phyloP scores from a whole-genome alignment of 2,329 filamentous ascomycete genomes.

The Achaetomium macrosporum region DNA sequence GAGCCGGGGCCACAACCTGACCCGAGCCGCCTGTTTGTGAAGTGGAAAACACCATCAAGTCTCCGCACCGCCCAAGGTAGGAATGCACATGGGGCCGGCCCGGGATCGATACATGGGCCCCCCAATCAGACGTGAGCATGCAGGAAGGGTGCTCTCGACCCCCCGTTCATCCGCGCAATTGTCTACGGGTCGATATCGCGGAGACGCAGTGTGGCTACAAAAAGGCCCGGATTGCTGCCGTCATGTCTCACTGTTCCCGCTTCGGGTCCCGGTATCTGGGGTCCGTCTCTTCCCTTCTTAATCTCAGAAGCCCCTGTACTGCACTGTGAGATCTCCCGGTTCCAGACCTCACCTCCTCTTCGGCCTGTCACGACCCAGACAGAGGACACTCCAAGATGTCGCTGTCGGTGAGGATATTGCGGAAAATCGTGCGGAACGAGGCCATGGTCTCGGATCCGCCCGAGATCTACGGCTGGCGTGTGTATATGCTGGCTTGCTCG shows the following conservation, averaged over 20 bases:
- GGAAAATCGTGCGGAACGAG: constrained; percentile 48
- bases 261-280: constrained; percentile 8
- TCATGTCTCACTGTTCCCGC: constrained; percentile 5
- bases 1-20: too few species aligned
- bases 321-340: background rate
- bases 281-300: background rate
- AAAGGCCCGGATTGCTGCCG: constrained; percentile 16
- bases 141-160: background rate
- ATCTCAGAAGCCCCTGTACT: background rate
- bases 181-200: constrained; percentile 9
- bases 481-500: constrained; percentile 58
- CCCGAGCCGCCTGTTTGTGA: background rate
- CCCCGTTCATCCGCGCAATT: constrained; percentile 13
- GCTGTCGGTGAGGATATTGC: constrained; percentile 27
- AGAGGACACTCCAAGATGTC: constrained; percentile 17
- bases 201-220: constrained; percentile 18
- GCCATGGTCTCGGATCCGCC: constrained; percentile 61
- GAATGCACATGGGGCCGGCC: constrained; percentile 9
- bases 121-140: constrained; percentile 15
- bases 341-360: background rate
- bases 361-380: background rate
- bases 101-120: constrained; percentile 7
- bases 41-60: background rate
- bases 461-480: constrained; percentile 66
- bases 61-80: constrained; percentile 13